Conservation (phyloP, 345 rosid species). For the Noccaea bulbosa region DNA sequence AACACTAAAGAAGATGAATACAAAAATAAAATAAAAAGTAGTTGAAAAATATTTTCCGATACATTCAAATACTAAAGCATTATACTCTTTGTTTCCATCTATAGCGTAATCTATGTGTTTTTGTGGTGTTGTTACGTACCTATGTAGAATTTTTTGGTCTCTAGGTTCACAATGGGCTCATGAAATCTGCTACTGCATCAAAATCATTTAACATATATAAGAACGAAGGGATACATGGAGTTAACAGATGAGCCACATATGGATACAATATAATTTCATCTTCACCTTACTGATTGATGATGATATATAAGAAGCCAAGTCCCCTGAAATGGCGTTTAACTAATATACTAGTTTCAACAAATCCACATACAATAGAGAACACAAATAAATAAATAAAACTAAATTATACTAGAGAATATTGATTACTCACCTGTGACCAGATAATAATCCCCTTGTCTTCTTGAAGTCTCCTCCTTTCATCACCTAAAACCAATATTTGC, state of each 20-base stretch:
- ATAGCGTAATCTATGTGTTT: too few species aligned
- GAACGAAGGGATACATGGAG: slow-evolving; percentile 5
- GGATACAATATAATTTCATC: slow-evolving; percentile 31
- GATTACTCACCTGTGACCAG: slow-evolving; percentile 76
- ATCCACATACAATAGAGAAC: slow-evolving; percentile 52
- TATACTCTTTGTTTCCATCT: too few species aligned
- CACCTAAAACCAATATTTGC: slow-evolving; percentile 50
- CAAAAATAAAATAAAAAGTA: too few species aligned
- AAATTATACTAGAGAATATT: background rate
- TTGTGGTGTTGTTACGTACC: too few species aligned
- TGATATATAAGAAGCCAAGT: slow-evolving; percentile 89
- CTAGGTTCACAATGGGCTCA: too few species aligned
- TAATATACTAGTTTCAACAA: slow-evolving; percentile 77
- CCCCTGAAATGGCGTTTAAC: slow-evolving; percentile 89
- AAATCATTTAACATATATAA: slow-evolving; percentile 16
- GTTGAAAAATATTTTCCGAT: too few species aligned
- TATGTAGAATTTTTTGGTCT: too few species aligned
- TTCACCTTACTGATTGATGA: slow-evolving; percentile 77
- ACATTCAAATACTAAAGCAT: too few species aligned
- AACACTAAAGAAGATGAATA: too few species aligned
- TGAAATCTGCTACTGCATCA: too few species aligned
- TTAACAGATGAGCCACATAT: background rate
- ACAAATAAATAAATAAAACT: background rate
- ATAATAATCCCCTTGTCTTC: slow-evolving; percentile 89
- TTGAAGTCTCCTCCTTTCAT: slow-evolving; percentile 81